Conservation (phyloP, 2,329 filamentous ascomycete species). For the Aspergillus amoenus region DNA sequence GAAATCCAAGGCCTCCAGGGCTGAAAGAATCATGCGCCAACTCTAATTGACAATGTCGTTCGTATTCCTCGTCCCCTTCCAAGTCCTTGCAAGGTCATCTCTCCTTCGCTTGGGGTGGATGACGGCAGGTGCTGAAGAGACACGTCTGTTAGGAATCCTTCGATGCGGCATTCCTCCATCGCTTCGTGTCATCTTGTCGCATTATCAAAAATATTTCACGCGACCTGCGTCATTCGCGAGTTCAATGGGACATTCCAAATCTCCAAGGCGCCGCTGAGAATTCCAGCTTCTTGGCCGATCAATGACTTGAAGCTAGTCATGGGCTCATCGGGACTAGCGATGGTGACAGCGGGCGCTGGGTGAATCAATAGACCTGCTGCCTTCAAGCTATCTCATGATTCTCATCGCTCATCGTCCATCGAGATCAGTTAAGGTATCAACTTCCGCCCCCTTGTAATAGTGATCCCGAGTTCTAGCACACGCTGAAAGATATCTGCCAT, state of each 20-base stretch:
- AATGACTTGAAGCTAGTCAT: not conserved
- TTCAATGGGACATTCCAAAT: not conserved
- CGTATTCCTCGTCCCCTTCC: not conserved
- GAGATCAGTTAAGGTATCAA: not conserved
- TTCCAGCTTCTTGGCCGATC: not conserved
- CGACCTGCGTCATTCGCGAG: not conserved
- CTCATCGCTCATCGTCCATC: not conserved
- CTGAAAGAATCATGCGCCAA: constrained; percentile 17
- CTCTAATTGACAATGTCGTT: not conserved
- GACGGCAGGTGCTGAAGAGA: not conserved
- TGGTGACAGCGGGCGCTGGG: not conserved
- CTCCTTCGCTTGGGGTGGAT: not conserved
- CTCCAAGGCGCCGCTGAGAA: not conserved
- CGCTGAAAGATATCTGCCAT: not conserved
- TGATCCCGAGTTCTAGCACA: not conserved
- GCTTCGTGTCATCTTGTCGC: not conserved
- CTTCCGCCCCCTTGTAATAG: not conserved
- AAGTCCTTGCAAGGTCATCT: not conserved
- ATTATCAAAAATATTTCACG: not conserved
- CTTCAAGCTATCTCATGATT: not conserved
- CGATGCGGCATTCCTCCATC: not conserved
- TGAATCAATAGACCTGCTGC: not conserved
- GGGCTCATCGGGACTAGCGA: not conserved
- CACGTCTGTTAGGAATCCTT: not conserved
- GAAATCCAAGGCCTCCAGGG: not conserved